phyloP scores from a whole-genome alignment of 192 early-diverging fungal genomes.

The Borealophlyctis nickersoniae region DNA sequence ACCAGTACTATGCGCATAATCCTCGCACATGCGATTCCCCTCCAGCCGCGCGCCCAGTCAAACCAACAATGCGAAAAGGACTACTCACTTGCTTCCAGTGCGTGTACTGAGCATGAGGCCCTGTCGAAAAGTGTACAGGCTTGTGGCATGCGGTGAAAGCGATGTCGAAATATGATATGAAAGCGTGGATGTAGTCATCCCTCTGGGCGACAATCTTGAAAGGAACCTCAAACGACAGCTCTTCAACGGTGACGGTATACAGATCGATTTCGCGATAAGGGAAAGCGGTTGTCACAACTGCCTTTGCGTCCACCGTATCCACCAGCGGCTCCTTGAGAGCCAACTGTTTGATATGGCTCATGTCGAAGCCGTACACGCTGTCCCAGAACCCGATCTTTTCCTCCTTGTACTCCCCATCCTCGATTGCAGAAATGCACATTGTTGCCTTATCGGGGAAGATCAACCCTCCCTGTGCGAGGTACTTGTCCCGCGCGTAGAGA shows the following conservation, averaged over 20 bases:
- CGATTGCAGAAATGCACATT: constrained; percentile 86
- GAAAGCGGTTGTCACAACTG: constrained; percentile 75
- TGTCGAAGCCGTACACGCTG: constrained; percentile 95
- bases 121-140: constrained; percentile 72
- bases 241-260: constrained; percentile 84
- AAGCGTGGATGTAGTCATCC: constrained; percentile 88
- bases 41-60: too few species aligned
- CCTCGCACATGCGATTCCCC: too few species aligned
- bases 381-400: constrained; percentile 91
- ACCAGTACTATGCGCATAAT: background rate
- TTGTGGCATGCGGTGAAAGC: constrained; percentile 90
- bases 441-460: constrained; percentile 85
- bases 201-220: constrained; percentile 75
- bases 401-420: constrained; percentile 93
- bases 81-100: constrained; percentile 92
- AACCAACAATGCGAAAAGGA: too few species aligned
- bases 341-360: constrained; percentile 85
- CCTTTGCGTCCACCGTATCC: constrained; percentile 88
- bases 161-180: constrained; percentile 97
- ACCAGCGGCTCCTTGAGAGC: constrained; percentile 90
- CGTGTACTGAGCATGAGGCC: constrained; percentile 85
- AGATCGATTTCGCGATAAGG: constrained; percentile 78
- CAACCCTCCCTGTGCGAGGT: constrained; percentile 83
- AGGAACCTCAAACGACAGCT: constrained; percentile 77
- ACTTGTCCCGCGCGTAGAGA: constrained; percentile 91